A percentile compares a stretch with the other conserved stretches of the same genome.
Evolutionary conservation across 768 basidiomycete genomes (phyloP).

Genomic region (Kwoniella heveanensis): DNA sequence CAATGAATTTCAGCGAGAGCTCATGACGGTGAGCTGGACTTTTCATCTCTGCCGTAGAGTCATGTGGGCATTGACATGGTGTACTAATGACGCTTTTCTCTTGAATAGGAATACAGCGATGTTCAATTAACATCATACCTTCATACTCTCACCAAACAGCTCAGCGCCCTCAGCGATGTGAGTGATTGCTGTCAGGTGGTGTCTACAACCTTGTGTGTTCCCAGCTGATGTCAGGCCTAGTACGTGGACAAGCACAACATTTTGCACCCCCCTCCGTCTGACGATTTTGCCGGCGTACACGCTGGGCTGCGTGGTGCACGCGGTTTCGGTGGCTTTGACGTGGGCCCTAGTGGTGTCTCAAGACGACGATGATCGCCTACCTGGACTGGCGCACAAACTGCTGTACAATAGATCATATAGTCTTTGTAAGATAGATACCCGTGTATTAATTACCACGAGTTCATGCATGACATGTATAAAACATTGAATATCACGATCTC

Average conservation of each 20-base stretch:
- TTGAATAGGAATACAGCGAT: slow-evolving; percentile 84
- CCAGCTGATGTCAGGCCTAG: neutral
- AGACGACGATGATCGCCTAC: slow-evolving; percentile 6
- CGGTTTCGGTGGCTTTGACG: slow-evolving; percentile 6
- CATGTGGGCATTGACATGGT: too few species aligned
- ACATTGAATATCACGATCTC: too few species aligned
- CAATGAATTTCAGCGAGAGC: slow-evolving; percentile 80
- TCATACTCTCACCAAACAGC: slow-evolving; percentile 81
- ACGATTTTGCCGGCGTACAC: slow-evolving; percentile 10
- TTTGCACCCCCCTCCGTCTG: slow-evolving; percentile 15
- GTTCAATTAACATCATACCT: slow-evolving; percentile 90
- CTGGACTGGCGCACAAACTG: too few species aligned
- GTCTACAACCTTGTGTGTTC: too few species aligned
- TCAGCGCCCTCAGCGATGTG: slow-evolving; percentile 86
- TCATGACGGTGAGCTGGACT: slow-evolving; percentile 56
- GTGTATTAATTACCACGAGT: too few species aligned
- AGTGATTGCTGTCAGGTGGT: slow-evolving; percentile 44
- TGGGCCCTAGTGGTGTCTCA: neutral
- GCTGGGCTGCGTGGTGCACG: slow-evolving; percentile 2
- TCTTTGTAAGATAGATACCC: too few species aligned
- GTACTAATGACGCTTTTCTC: neutral
- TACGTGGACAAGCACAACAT: slow-evolving; percentile 30
- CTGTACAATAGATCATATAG: too few species aligned
- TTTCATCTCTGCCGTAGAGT: too few species aligned
- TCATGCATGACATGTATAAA: neutral